Conservation (phyloP, 768 basidiomycete species). For the Tylopilus sp. region DNA sequence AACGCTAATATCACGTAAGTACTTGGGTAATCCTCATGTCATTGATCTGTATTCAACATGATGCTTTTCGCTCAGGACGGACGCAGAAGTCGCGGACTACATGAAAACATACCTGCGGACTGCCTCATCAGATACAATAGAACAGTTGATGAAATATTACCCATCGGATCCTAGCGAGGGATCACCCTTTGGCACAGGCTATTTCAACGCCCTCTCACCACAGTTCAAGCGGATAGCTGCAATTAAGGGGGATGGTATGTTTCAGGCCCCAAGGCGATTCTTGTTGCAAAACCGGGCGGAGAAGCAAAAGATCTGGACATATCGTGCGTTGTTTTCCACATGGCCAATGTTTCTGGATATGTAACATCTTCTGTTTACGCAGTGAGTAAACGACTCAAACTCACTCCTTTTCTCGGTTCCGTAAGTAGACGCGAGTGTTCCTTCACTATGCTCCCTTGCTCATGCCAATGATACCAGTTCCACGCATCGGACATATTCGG, state of each 20-base stretch:
- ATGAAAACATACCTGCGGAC: constrained; percentile 20
- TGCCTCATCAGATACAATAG: constrained; percentile 20
- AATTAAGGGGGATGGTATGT: constrained; percentile 47
- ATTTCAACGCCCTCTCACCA: constrained; percentile 41
- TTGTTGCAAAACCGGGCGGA: constrained; percentile 38
- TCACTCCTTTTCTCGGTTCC: constrained; percentile 41
- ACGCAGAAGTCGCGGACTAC: not conserved
- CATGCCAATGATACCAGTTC: constrained; percentile 24
- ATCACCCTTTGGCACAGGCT: constrained; percentile 51
- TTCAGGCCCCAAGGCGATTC: constrained; percentile 49
- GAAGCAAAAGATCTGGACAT: constrained; percentile 40
- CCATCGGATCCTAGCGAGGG: constrained; percentile 41
- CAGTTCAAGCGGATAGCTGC: constrained; percentile 52
- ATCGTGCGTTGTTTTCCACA: constrained; percentile 3
- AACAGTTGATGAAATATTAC: constrained; percentile 32
- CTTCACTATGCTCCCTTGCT: not conserved
- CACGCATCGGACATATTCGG: constrained; percentile 43
- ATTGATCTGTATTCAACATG: not conserved
- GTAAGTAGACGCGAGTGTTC: constrained; percentile 23
- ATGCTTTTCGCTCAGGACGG: not conserved
- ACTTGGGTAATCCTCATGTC: too few species aligned
- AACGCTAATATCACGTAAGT: not conserved
- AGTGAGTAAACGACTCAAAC: constrained; percentile 48
- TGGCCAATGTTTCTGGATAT: not conserved
- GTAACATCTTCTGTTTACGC: not conserved